These are phyloP conservation scores for Mycena vitilis DNA, from an alignment of 768 basidiomycete species.

Conservation along the genomic window DNA sequence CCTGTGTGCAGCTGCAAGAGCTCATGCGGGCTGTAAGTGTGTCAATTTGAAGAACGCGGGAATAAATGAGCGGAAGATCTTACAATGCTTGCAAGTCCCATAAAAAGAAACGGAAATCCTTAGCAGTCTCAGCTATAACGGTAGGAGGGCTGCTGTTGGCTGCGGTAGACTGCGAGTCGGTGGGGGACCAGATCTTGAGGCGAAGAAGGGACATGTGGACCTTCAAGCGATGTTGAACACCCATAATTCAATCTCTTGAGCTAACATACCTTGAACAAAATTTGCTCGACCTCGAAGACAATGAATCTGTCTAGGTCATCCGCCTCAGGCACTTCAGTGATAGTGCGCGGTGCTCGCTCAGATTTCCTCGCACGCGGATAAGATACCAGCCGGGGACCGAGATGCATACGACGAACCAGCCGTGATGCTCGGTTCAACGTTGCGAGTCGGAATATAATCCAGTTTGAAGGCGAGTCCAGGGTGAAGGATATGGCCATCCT, in stretches of 20 bases:
- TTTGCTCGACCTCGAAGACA: conserved; percentile 69
- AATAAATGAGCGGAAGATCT: conserved; percentile 34
- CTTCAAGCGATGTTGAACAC: conserved; percentile 38
- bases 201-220: conserved; percentile 59
- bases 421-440: conserved; percentile 14
- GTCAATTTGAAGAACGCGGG: neutral
- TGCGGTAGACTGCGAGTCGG: neutral
- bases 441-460: conserved; percentile 7
- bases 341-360: too few species aligned
- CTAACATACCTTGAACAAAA: conserved; percentile 68
- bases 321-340: neutral
- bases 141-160: neutral
- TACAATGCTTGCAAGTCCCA: conserved; percentile 64
- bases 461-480: conserved; percentile 6
- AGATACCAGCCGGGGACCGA: conserved; percentile 1
- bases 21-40: conserved; percentile 50
- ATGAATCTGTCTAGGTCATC: conserved; percentile 59
- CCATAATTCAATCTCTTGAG: neutral
- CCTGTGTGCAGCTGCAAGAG: conserved; percentile 41
- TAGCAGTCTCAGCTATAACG: conserved; percentile 52
- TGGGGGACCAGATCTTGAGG: conserved; percentile 55
- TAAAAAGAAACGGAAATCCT: conserved; percentile 61
- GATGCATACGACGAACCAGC: conserved; percentile 19
- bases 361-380: conserved; percentile 1
- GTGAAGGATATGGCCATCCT: neutral